phyloP scores from a whole-genome alignment of 257 asterid species.

The Solanum phureja region DNA sequence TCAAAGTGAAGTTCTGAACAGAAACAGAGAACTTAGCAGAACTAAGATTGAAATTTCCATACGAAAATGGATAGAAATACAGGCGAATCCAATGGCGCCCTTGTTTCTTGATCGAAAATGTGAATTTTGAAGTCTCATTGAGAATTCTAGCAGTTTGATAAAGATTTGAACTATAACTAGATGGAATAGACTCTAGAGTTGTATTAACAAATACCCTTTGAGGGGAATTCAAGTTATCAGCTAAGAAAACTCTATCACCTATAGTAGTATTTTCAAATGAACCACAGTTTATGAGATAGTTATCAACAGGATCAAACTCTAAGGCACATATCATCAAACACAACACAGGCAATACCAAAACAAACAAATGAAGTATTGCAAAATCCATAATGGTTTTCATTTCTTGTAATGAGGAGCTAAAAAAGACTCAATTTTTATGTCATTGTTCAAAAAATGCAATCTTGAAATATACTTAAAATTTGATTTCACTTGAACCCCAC shows the following conservation, averaged over 20 bases:
- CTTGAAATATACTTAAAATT: not conserved
- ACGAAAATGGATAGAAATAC: slow-evolving; percentile 20
- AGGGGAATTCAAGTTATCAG: slow-evolving; percentile 15
- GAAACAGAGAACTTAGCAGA: slow-evolving; percentile 24
- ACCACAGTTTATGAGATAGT: slow-evolving; percentile 30
- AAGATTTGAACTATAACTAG: slow-evolving; percentile 8
- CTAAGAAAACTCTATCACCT: slow-evolving; percentile 22
- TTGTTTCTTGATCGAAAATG: slow-evolving; percentile 18
- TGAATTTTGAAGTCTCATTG: slow-evolving; percentile 10
- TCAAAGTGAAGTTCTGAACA: slow-evolving; percentile 19
- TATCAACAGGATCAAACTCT: slow-evolving; percentile 25
- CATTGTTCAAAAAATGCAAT: not conserved
- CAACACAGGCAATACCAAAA: not conserved
- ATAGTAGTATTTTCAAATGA: slow-evolving; percentile 11
- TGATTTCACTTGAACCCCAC: not conserved
- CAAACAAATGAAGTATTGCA: not conserved
- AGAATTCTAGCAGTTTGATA: slow-evolving; percentile 29
- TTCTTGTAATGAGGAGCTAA: not conserved
- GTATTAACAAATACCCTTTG: slow-evolving; percentile 5
- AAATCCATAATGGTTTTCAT: not conserved
- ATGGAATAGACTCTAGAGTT: slow-evolving; percentile 7
- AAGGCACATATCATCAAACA: slow-evolving; percentile 6
- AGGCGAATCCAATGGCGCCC: slow-evolving; percentile 30
- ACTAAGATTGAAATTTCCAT: slow-evolving; percentile 6
- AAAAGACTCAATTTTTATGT: not conserved